These are phyloP conservation scores for Theileria annulata DNA, from an alignment of 169 alveolate genomes.

Conservation along the genomic window DNA sequence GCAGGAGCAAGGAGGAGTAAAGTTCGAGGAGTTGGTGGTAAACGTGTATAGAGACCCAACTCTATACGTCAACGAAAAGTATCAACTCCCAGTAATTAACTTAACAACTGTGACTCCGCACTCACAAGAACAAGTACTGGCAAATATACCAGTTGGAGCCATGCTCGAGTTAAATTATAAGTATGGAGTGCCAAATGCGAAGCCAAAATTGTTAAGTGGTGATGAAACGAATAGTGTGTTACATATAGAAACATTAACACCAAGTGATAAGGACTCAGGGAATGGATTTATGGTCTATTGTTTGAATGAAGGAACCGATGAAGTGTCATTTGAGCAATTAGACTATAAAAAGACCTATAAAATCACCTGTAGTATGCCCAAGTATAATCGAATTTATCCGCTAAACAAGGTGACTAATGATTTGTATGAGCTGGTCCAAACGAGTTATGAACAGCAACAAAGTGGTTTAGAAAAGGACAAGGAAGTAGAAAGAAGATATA, in stretches of 20 bases:
- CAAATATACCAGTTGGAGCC: slow-evolving; percentile 5
- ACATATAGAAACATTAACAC: not conserved
- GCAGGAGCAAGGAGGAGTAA: not conserved
- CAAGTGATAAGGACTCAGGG: not conserved
- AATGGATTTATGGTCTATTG: slow-evolving; percentile 11
- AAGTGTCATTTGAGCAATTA: not conserved
- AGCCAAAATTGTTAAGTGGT: not conserved
- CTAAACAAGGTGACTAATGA: not conserved
- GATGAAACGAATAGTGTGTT: not conserved
- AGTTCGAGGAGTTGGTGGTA: slow-evolving; percentile 1
- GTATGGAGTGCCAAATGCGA: not conserved
- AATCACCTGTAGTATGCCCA: slow-evolving; percentile 16
- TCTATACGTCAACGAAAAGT: not conserved
- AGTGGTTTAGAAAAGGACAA: not conserved
- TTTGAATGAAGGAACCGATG: not conserved
- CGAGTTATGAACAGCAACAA: not conserved
- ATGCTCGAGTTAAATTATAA: not conserved
- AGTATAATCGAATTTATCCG: slow-evolving; percentile 12
- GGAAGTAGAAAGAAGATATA: not conserved
- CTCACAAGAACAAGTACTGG: not conserved
- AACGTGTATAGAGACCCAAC: slow-evolving; percentile 15
- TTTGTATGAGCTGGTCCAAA: slow-evolving; percentile 3
- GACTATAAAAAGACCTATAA: not conserved
- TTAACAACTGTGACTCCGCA: not conserved
- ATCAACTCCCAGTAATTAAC: not conserved